These are phyloP conservation scores for Cyclotella atomus DNA, from an alignment of 108 stramenopile species.

Conservation along the genomic window DNA sequence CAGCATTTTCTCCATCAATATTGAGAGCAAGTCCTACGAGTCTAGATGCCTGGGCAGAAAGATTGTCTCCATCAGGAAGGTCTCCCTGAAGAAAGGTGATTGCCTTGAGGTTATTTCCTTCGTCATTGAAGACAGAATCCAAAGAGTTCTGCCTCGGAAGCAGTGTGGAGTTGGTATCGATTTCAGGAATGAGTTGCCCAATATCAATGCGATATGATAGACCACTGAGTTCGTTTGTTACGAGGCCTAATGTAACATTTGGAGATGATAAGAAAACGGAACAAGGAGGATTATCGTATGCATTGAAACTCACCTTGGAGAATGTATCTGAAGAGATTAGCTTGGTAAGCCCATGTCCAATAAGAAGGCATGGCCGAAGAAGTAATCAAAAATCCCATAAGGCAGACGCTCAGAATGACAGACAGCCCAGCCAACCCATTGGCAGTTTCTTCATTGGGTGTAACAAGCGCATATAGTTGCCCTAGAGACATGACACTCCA, in stretches of 20 bases:
- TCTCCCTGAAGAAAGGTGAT: not conserved
- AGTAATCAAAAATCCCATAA: conserved; percentile 55
- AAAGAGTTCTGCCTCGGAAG: not conserved
- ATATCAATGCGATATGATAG: conserved; percentile 37
- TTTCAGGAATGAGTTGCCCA: conserved; percentile 27
- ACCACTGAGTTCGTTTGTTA: conserved; percentile 51
- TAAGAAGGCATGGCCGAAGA: conserved; percentile 46
- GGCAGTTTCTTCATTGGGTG: conserved; percentile 55
- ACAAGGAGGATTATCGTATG: too few relatives aligned
- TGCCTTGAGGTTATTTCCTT: not conserved
- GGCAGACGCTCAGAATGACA: conserved; percentile 42
- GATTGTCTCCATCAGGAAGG: conserved; percentile 18
- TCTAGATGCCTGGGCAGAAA: conserved; percentile 15
- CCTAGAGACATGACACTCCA: conserved; percentile 50
- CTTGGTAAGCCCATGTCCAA: conserved; percentile 43
- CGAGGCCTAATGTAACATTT: too few relatives aligned
- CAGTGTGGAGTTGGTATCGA: not conserved
- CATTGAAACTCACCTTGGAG: conserved; percentile 24
- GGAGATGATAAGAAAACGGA: too few relatives aligned
- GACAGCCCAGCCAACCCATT: conserved; percentile 46
- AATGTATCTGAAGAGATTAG: conserved; percentile 52
- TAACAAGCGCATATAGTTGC: conserved; percentile 48
- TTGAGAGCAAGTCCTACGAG: conserved; percentile 5
- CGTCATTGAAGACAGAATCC: conserved; percentile 6
- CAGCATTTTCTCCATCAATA: conserved; percentile 14